Evolutionary conservation across 768 basidiomycete species (phyloP).

Genomic region (Boletus sp.): DNA sequence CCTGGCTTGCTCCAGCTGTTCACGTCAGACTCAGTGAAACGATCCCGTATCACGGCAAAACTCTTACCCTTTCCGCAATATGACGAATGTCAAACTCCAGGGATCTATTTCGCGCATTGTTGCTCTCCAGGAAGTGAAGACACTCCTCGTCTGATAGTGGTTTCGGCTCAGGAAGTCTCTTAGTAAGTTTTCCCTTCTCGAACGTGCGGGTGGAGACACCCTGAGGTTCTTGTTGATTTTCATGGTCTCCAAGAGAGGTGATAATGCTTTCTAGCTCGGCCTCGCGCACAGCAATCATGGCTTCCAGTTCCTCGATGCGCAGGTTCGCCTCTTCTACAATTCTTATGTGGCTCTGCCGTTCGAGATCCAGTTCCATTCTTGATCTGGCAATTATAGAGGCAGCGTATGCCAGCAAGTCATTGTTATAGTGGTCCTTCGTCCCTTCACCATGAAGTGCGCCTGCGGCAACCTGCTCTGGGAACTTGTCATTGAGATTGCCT

Average conservation of each 20-base stretch:
- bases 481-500: slow-evolving; percentile 22
- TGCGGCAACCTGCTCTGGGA: slow-evolving; percentile 18
- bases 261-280: slow-evolving; percentile 47
- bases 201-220: background rate
- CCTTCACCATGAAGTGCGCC: background rate
- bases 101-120: slow-evolving; percentile 39
- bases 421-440: slow-evolving; percentile 5
- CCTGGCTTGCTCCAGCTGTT: slow-evolving; percentile 25
- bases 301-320: slow-evolving; percentile 46
- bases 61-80: slow-evolving; percentile 37
- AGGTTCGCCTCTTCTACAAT: slow-evolving; percentile 40
- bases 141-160: slow-evolving; percentile 39
- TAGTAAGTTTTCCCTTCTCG: background rate
- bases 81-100: slow-evolving; percentile 45
- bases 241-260: slow-evolving; percentile 6
- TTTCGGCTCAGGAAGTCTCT: slow-evolving; percentile 14
- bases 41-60: background rate
- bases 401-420: slow-evolving; percentile 41
- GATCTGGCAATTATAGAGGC: slow-evolving; percentile 44
- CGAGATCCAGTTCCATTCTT: slow-evolving; percentile 42
- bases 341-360: slow-evolving; percentile 42
- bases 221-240: background rate
- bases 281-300: slow-evolving; percentile 56
- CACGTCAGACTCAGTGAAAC: background rate
- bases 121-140: slow-evolving; percentile 39